A percentile compares a stretch with the other conserved stretches of the same genome.
phyloP scores from a whole-genome alignment of 371 early-diverging fungal genomes.

The Smittium culicis region DNA sequence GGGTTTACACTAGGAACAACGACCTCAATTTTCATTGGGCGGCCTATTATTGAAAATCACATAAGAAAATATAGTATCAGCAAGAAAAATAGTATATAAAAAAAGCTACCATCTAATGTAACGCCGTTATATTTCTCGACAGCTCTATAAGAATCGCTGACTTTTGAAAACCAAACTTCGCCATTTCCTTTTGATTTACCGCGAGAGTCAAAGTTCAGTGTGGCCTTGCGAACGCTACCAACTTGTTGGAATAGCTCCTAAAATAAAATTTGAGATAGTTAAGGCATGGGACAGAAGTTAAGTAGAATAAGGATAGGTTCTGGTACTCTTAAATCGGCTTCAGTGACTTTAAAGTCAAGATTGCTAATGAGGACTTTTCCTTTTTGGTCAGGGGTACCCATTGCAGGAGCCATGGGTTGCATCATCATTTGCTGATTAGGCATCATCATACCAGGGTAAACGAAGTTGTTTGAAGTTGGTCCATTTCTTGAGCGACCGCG shows the following conservation, averaged over 20 bases:
- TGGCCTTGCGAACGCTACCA: conserved; percentile 51
- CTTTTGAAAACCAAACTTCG: conserved; percentile 43
- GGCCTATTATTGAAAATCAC: conserved; percentile 18
- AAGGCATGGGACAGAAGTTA: too few relatives aligned
- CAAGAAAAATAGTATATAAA: not conserved
- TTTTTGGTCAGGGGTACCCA: conserved; percentile 15
- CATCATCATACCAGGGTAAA: conserved; percentile 22
- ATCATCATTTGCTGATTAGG: conserved; percentile 27
- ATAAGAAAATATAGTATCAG: not conserved
- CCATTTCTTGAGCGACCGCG: conserved; percentile 27
- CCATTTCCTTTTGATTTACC: conserved; percentile 61
- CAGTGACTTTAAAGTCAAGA: conserved; percentile 52
- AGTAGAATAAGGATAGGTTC: too few relatives aligned
- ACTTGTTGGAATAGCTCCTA: conserved; percentile 32
- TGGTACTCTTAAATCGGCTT: conserved; percentile 44
- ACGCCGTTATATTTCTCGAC: conserved; percentile 50
- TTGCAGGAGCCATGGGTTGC: conserved; percentile 22
- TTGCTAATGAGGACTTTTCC: conserved; percentile 58
- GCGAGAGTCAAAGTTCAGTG: conserved; percentile 47
- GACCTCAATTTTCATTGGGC: conserved; percentile 61
- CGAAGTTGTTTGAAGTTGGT: conserved; percentile 22
- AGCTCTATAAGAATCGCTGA: conserved; percentile 42
- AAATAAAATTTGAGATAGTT: too few relatives aligned
- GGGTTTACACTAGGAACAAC: conserved; percentile 18
- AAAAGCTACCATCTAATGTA: conserved; percentile 42